Conservation (phyloP, 1,284 basidiomycete species). For the Leccinum idahoense region DNA sequence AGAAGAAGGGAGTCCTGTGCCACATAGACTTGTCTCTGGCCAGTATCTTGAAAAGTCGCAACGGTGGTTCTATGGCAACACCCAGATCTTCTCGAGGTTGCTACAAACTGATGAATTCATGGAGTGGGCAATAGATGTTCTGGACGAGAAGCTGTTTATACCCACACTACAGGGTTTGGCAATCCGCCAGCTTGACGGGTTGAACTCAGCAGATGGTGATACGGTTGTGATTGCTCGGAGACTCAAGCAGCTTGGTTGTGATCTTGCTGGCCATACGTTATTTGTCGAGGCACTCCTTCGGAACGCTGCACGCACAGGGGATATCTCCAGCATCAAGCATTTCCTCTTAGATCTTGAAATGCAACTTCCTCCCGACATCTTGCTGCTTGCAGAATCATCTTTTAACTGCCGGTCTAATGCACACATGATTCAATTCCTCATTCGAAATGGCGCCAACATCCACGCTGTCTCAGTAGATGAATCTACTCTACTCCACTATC, state of each 20-base stretch:
- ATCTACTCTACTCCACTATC: not conserved
- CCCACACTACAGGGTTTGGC: not conserved
- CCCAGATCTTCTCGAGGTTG: not conserved
- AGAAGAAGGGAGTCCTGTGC: slow-evolving; percentile 8
- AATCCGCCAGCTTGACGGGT: too few species aligned
- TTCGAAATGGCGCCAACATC: not conserved
- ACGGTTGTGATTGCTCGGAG: slow-evolving; percentile 1
- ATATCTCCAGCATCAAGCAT: not conserved
- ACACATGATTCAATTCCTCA: not conserved
- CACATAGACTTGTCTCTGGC: not conserved
- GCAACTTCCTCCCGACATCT: slow-evolving; percentile 4
- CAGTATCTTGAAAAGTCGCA: too few species aligned
- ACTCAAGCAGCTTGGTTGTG: slow-evolving; percentile 4
- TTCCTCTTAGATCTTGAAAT: not conserved
- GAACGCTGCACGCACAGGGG: not conserved
- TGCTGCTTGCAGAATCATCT: too few species aligned
- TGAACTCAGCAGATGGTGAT: too few species aligned
- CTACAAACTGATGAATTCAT: slow-evolving; percentile 12
- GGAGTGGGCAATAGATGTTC: slow-evolving; percentile 5
- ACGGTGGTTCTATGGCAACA: too few species aligned
- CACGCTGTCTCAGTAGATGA: not conserved
- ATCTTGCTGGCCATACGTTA: too few species aligned
- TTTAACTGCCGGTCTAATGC: too few species aligned
- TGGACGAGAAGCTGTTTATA: not conserved
- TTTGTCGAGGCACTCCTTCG: not conserved